Evolutionary conservation across 2,329 filamentous ascomycete species (phyloP), one percentile per base, ranked within the genome.

Genomic region (Verticillium albo-atrum): DNA sequence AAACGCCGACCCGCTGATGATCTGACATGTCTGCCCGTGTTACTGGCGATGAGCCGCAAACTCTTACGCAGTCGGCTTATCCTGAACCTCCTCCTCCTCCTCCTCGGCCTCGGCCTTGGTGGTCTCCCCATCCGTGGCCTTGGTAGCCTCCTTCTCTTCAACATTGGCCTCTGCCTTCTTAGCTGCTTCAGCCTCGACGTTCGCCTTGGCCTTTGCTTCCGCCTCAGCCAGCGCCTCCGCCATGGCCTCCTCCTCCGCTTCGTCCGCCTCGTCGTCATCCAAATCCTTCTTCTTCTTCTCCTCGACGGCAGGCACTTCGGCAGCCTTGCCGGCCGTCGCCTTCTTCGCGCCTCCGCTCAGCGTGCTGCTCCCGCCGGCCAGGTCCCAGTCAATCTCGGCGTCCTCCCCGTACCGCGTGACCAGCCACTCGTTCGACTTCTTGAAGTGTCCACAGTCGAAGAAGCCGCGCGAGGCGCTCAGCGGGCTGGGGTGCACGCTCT

Each of bases 401-500:
- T 88, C 89, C n/a, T 83, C 78, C 0, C 95, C 95, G 73, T 98
- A 97, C 60, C 89, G 82, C 66, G 82, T 74, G 57, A 83, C 78
- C 25, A 99, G 79, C 95, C 95, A 99, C 67, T 90, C 87, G 70
- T 97, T 96, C 54, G 90, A 86, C 75, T 87, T 85, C 63, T 80
- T 87, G 73, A 96, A 97, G 74, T 96, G 92, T 0, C 86, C 85
- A 67, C 90, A 93, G 60, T 91, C 88, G 65, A 91, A 92, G 74
- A 92, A 99, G 1, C 95, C 95, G 58, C 85, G 82, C 15, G 81
- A 76, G 4, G 94, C 95, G 75, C 91, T 96, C 65, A 97, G 74
- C n/a, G 95, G 95, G 73, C 92, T 97, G 0, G 95, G 95, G 76
- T 99, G 95, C 55, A 93, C 92, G 68, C 88, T 90, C 75, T 89